Percentiles rank a stretch among this genome's conserved stretches.
Conservation (phyloP, 495 filamentous ascomycete genomes). For the Hyaloscypha bicolor region DNA sequence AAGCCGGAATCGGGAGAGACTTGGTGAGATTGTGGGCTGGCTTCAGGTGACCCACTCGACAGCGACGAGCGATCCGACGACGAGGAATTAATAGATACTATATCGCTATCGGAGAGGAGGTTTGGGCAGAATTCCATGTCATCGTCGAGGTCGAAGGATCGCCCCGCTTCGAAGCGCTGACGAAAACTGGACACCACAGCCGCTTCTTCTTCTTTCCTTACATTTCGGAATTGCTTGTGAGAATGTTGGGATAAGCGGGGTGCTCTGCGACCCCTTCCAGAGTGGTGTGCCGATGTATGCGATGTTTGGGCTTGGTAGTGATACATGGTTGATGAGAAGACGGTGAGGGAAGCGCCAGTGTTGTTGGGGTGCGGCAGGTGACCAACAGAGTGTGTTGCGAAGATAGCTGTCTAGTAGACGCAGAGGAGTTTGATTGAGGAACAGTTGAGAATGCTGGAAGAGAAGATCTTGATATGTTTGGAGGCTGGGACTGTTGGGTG, state of each 20-base stretch:
- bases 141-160: constrained; percentile 96
- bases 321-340: constrained; percentile 66
- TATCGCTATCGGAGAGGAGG: constrained; percentile 90
- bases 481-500: background rate
- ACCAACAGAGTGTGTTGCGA: background rate
- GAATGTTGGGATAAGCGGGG: constrained; percentile 81
- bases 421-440: background rate
- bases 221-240: constrained; percentile 81
- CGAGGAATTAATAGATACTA: constrained; percentile 65
- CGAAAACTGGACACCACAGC: constrained; percentile 75
- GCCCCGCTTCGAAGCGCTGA: constrained; percentile 82
- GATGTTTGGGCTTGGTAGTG: constrained; percentile 63
- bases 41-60: constrained; percentile 90
- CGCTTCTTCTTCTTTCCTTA: constrained; percentile 84
- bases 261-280: constrained; percentile 82
- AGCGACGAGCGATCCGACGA: constrained; percentile 93
- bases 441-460: background rate
- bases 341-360: constrained; percentile 10
- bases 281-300: constrained; percentile 64
- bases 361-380: constrained; percentile 1
- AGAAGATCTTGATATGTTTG: background rate
- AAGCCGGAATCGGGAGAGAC: constrained; percentile 67
- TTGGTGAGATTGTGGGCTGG: constrained; percentile 79
- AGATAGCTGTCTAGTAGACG: background rate
- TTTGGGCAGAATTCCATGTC: constrained; percentile 96